Conservation (phyloP, 805 yeast genomes). For the Jamesozyma hellenica region DNA sequence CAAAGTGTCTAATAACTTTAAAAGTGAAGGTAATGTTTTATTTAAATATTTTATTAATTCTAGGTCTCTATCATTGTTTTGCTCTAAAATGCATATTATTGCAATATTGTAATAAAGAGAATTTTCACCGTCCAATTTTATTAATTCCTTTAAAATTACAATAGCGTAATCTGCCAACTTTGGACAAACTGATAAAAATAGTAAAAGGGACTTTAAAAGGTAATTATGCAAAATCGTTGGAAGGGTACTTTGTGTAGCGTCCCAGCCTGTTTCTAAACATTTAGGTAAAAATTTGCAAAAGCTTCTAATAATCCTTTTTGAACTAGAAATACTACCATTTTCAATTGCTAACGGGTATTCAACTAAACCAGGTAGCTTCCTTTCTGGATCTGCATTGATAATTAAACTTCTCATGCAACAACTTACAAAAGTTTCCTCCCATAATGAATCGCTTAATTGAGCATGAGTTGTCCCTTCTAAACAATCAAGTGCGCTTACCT, state of each 20-base stretch:
- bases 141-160: slow-evolving; percentile 10
- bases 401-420: slow-evolving; percentile 44
- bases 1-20: slow-evolving; percentile 11
- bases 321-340: slow-evolving; percentile 13
- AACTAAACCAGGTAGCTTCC: slow-evolving; percentile 50
- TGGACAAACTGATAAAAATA: slow-evolving; percentile 16
- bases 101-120: slow-evolving; percentile 20
- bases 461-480: slow-evolving; percentile 25
- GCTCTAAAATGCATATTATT: slow-evolving; percentile 17
- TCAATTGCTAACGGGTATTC: slow-evolving; percentile 37
- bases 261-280: slow-evolving; percentile 40
- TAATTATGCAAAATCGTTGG: slow-evolving; percentile 37
- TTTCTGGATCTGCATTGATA: slow-evolving; percentile 43
- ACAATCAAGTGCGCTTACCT: slow-evolving; percentile 24
- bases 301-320: slow-evolving; percentile 28
- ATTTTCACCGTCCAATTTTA: slow-evolving; percentile 12
- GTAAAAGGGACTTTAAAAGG: slow-evolving; percentile 40
- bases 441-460: slow-evolving; percentile 30
- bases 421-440: slow-evolving; percentile 58
- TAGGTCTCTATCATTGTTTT: slow-evolving; percentile 16
- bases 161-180: slow-evolving; percentile 16
- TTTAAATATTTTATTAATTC: slow-evolving; percentile 15
- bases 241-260: slow-evolving; percentile 22
- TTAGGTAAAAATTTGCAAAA: slow-evolving; percentile 38
- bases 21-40: slow-evolving; percentile 13